phyloP scores from a whole-genome alignment of 805 yeast species.

The Brettanomyces naardenensis region DNA sequence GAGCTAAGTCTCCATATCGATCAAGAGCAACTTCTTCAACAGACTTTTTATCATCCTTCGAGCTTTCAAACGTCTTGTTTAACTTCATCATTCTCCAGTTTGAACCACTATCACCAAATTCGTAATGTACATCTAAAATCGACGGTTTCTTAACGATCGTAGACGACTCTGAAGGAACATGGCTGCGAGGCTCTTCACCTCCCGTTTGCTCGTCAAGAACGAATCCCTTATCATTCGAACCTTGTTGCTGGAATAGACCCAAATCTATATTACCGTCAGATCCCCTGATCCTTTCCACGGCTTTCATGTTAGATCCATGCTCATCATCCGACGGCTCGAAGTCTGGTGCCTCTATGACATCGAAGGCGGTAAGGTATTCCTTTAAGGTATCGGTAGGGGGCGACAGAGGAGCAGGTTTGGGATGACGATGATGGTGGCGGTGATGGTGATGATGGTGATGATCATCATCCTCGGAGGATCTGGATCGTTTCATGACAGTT shows the following conservation, averaged over 20 bases:
- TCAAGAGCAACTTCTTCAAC: conserved; percentile 22
- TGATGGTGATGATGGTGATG: conserved; percentile 2
- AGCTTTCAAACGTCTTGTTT: conserved; percentile 9
- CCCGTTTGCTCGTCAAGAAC: neutral
- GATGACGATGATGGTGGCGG: conserved; percentile 3
- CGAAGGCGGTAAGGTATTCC: neutral
- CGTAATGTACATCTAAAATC: conserved; percentile 19
- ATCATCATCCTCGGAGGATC: neutral
- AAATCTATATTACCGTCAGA: conserved; percentile 9
- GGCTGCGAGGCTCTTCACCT: neutral
- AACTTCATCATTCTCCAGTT: conserved; percentile 32
- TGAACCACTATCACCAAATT: conserved; percentile 31
- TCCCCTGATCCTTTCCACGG: conserved; percentile 6
- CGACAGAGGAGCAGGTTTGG: neutral
- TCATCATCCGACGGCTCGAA: conserved; percentile 18
- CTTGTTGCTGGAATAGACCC: neutral
- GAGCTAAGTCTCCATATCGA: conserved; percentile 20
- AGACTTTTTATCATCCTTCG: neutral
- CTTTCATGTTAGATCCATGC: neutral
- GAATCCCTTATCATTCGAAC: conserved; percentile 1
- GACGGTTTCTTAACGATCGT: neutral
- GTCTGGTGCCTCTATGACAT: conserved; percentile 18
- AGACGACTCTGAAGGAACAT: conserved; percentile 4
- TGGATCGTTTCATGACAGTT: neutral
- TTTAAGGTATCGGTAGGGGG: neutral